A percentile compares a stretch with the other conserved stretches of the same genome.
Evolutionary conservation across 371 early-diverging fungal genomes (phyloP).

Genomic region (Actinomortierella ambigua): DNA sequence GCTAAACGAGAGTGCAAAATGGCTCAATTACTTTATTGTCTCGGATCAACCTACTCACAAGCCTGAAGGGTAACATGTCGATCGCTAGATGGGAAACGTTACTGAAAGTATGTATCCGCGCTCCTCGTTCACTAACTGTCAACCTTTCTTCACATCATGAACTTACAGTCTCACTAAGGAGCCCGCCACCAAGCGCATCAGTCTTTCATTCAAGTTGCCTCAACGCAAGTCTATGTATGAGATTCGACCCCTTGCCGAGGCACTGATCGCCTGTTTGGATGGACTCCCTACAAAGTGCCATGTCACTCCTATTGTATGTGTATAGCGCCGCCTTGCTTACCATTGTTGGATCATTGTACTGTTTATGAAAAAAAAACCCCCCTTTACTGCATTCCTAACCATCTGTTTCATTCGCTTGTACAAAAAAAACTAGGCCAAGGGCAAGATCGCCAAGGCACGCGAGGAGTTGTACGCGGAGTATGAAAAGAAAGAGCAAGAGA

Average conservation of each 20-base stretch:
- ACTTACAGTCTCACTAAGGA: slow-evolving; percentile 14
- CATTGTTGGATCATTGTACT: no score
- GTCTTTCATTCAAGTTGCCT: slow-evolving; percentile 40
- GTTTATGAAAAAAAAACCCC: neutral
- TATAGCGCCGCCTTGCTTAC: neutral
- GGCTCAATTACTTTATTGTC: slow-evolving; percentile 45
- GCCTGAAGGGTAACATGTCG: slow-evolving; percentile 23
- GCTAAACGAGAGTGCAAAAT: slow-evolving; percentile 30
- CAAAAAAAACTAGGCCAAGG: slow-evolving; percentile 16
- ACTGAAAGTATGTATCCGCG: no score
- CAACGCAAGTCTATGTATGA: slow-evolving; percentile 19
- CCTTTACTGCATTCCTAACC: neutral
- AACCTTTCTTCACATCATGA: neutral
- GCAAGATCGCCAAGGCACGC: slow-evolving; percentile 32
- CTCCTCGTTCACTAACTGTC: no score
- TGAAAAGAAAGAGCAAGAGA: slow-evolving; percentile 29
- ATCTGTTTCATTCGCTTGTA: neutral
- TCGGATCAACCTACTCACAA: slow-evolving; percentile 36
- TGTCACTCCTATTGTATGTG: slow-evolving; percentile 28
- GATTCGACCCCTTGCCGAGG: slow-evolving; percentile 34
- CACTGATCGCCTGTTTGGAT: slow-evolving; percentile 39
- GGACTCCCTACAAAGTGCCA: slow-evolving; percentile 37
- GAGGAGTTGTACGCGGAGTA: slow-evolving; percentile 34
- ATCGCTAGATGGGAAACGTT: no score
- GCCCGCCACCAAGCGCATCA: slow-evolving; percentile 37